Percentiles rank a stretch among this genome's conserved stretches.
Conservation (phyloP, 371 early-diverging fungal species). For the Batkoa obscura region DNA sequence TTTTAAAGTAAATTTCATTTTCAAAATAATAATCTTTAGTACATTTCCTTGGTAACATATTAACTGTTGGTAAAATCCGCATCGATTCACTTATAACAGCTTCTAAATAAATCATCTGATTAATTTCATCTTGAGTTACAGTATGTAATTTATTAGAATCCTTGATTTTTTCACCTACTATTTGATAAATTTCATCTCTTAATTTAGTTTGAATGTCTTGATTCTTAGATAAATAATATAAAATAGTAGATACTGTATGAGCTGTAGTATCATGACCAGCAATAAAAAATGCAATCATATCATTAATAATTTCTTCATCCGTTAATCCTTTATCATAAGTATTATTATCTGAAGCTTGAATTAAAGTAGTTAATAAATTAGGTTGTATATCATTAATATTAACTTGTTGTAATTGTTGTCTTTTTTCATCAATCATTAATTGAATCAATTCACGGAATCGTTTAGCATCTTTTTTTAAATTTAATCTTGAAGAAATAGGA, state of each 20-base stretch:
- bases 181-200: background rate
- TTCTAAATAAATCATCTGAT: background rate
- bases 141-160: too few relatives aligned
- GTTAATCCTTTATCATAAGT: background rate
- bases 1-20: too few relatives aligned
- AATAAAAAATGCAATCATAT: background rate
- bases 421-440: background rate
- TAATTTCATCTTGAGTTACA: too few relatives aligned
- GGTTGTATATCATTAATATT: background rate
- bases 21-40: too few relatives aligned
- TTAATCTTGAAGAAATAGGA: background rate
- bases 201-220: background rate
- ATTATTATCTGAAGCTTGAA: background rate
- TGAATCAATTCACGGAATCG: background rate
- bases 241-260: background rate
- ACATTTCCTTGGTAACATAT: too few relatives aligned
- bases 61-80: too few relatives aligned
- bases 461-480: background rate
- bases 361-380: background rate
- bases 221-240: background rate
- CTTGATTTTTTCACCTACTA: background rate
- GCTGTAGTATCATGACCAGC: conserved; percentile 5
- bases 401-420: background rate
- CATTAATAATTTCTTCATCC: background rate
- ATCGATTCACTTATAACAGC: background rate